A percentile compares a stretch with the other conserved stretches of the same genome.
These are phyloP conservation scores for Oryza glumipatula DNA, from an alignment of 176 grass and related monocot genomes.

Conservation along the genomic window DNA sequence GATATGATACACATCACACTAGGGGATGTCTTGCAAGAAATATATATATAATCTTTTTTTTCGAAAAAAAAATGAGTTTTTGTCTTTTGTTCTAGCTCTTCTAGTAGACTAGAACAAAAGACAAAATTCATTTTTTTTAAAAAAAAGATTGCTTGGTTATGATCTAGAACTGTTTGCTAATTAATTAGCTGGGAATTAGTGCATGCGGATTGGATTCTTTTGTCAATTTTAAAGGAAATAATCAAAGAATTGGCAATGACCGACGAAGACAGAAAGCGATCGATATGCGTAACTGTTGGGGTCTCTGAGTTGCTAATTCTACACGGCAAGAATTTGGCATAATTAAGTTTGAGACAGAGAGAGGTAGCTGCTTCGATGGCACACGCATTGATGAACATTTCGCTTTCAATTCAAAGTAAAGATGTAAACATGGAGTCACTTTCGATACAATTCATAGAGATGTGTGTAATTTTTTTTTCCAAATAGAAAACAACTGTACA, in stretches of 20 bases:
- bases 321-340: conserved; percentile 24
- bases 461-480: background rate
- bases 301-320: conserved; percentile 12
- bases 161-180: background rate
- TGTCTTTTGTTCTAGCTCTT: background rate
- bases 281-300: background rate
- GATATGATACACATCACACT: background rate
- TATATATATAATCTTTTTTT: background rate
- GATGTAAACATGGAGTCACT: background rate
- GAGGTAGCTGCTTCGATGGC: background rate
- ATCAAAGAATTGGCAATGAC: background rate
- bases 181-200: background rate
- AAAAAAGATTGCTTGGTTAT: background rate
- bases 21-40: background rate
- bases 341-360: background rate
- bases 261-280: background rate
- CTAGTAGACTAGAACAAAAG: no score
- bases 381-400: background rate
- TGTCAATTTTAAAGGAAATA: background rate
- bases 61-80: background rate
- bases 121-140: no score
- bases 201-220: background rate
- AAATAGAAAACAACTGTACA: no score
- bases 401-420: background rate
- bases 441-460: background rate